These are phyloP conservation scores for Creolimax fragrantissima DNA, from an alignment of 78 protist genomes.

Conservation along the genomic window DNA sequence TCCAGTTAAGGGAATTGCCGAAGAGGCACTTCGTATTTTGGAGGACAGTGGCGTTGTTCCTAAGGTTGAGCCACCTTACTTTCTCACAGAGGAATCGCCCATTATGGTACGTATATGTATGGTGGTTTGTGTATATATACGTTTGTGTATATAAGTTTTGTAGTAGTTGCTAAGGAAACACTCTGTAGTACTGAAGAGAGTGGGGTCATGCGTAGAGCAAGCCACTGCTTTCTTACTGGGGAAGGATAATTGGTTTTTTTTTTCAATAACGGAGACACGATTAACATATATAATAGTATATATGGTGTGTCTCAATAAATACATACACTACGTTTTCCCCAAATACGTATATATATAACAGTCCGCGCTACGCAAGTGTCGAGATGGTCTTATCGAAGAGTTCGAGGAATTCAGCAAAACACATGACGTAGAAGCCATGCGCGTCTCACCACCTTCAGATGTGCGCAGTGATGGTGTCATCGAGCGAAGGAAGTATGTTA, in stretches of 20 bases:
- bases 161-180: not conserved
- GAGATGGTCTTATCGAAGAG: not conserved
- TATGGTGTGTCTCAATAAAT: not conserved
- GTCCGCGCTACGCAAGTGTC: not conserved
- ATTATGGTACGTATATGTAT: not conserved
- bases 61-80: not conserved
- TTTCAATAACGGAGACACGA: too few species aligned
- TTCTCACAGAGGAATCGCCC: not conserved
- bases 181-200: too few species aligned
- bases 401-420: not conserved
- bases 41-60: not conserved
- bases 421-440: not conserved
- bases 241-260: too few species aligned
- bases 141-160: not conserved
- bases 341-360: too few species aligned
- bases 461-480: too few species aligned
- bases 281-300: too few species aligned
- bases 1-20: not conserved
- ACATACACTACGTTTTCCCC: not conserved
- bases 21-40: not conserved
- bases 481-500: too few species aligned
- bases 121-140: not conserved
- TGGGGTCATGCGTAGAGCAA: too few species aligned
- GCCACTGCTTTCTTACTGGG: too few species aligned
- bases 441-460: too few species aligned